Evolutionary conservation across 78 protist genomes (phyloP).

Genomic region (Chrysochromulina parva): DNA sequence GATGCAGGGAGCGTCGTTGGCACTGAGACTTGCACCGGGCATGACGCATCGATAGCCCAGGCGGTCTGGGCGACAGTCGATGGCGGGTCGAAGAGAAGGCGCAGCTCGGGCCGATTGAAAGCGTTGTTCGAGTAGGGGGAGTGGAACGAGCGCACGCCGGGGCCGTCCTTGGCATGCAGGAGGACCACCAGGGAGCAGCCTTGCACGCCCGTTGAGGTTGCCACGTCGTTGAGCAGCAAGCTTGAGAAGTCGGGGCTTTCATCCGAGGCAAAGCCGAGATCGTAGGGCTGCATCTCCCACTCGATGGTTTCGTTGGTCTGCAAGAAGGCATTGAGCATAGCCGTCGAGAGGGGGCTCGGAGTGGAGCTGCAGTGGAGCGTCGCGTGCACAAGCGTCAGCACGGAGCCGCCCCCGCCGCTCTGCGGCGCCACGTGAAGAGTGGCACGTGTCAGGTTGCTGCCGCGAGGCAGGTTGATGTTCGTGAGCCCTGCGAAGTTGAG

Average conservation of each 20-base stretch:
- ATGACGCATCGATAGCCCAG: not conserved
- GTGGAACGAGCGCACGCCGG: not conserved
- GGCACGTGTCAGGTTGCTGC: not conserved
- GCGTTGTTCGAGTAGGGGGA: not conserved
- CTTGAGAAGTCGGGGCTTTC: not conserved
- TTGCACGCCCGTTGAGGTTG: not conserved
- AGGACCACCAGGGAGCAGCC: not conserved
- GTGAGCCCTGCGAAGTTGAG: not conserved
- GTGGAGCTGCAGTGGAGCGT: not conserved
- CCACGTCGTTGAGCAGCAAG: not conserved
- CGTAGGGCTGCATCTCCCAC: not conserved
- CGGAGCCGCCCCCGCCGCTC: not conserved
- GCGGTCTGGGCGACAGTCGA: not conserved
- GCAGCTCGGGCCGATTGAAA: not conserved
- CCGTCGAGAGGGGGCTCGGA: not conserved
- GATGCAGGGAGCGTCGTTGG: not conserved
- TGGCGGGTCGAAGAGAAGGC: not conserved
- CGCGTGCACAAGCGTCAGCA: not conserved
- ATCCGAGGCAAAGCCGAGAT: not conserved
- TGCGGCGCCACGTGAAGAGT: not conserved
- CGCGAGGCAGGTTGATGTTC: not conserved
- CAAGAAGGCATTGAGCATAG: not conserved
- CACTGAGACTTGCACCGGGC: not conserved
- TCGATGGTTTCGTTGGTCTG: too few species aligned
- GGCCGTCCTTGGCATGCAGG: not conserved